phyloP scores from a whole-genome alignment of 148 eudicot genomes.

The Pouteria glomerata region DNA sequence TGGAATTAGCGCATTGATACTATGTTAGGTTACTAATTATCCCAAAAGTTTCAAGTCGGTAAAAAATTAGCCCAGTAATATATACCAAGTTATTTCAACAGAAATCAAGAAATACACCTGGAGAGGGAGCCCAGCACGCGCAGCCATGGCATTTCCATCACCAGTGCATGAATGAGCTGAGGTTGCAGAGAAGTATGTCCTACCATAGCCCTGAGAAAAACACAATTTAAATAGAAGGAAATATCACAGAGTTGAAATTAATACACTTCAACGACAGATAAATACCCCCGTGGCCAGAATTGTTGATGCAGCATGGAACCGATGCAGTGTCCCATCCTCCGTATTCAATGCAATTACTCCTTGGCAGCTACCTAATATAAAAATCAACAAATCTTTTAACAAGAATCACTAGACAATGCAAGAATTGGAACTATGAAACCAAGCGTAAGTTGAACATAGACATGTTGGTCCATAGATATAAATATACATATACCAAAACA shows the following conservation, averaged over 20 bases:
- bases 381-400: background rate
- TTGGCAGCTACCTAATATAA: slow-evolving; percentile 73
- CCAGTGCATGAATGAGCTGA: slow-evolving; percentile 99
- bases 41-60: no score
- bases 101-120: slow-evolving; percentile 38
- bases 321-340: slow-evolving; percentile 96
- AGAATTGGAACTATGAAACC: background rate
- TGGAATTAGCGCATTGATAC: no score
- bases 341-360: slow-evolving; percentile 93
- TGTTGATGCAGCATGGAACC: slow-evolving; percentile 80
- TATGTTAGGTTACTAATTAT: no score
- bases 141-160: slow-evolving; percentile 98
- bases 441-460: background rate
- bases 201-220: slow-evolving; percentile 65
- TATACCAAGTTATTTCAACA: no score
- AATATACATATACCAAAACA: background rate
- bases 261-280: slow-evolving; percentile 5
- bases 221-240: background rate
- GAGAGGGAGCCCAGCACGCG: slow-evolving; percentile 94
- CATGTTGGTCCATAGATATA: background rate
- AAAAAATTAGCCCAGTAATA: no score
- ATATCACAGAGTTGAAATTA: background rate
- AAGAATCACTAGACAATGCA: background rate
- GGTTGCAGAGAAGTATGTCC: slow-evolving; percentile 96
- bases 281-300: slow-evolving; percentile 97